Evolutionary conservation across 2,329 filamentous ascomycete genomes (phyloP).

Genomic region (Ceratocystis alfenasii): DNA sequence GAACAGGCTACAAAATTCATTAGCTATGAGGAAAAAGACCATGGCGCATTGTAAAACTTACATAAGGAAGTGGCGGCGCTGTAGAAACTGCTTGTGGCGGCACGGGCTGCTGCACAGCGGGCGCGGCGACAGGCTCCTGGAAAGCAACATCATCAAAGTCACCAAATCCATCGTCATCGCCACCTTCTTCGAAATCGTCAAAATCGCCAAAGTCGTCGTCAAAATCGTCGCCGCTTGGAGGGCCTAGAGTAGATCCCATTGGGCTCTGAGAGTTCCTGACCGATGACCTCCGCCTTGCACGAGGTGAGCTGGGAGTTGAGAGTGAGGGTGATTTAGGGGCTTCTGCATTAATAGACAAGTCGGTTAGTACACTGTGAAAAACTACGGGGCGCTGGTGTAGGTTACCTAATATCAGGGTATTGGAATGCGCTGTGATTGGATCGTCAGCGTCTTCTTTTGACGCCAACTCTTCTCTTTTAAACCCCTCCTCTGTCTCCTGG

Average conservation of each 20-base stretch:
- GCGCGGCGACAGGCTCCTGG: conserved; percentile 38
- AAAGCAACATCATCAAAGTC: conserved; percentile 60
- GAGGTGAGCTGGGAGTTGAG: conserved; percentile 24
- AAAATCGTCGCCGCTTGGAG: conserved; percentile 34
- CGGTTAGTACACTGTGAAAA: background rate
- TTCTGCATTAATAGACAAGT: conserved; percentile 2
- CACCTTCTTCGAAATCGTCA: conserved; percentile 51
- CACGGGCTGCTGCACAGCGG: conserved; percentile 25
- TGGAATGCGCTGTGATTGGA: background rate
- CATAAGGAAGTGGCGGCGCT: conserved; percentile 35
- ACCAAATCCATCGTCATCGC: conserved; percentile 46
- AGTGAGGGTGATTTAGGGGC: conserved; percentile 21
- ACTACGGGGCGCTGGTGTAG: background rate
- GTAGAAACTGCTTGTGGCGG: conserved; percentile 27
- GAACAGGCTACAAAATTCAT: conserved; percentile 42
- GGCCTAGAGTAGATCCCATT: conserved; percentile 22
- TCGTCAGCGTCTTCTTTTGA: background rate
- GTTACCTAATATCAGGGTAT: conserved; percentile 8
- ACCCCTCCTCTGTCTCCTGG: background rate
- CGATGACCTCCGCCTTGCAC: conserved; percentile 14
- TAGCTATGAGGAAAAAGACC: conserved; percentile 13
- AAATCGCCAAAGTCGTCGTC: conserved; percentile 52
- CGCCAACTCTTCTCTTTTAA: conserved; percentile 1
- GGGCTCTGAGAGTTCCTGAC: conserved; percentile 16
- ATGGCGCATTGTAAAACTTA: conserved; percentile 26